Evolutionary conservation across 495 filamentous ascomycete species (phyloP), one percentile per base, ranked within the genome.

Genomic region (Neurospora hispaniola): DNA sequence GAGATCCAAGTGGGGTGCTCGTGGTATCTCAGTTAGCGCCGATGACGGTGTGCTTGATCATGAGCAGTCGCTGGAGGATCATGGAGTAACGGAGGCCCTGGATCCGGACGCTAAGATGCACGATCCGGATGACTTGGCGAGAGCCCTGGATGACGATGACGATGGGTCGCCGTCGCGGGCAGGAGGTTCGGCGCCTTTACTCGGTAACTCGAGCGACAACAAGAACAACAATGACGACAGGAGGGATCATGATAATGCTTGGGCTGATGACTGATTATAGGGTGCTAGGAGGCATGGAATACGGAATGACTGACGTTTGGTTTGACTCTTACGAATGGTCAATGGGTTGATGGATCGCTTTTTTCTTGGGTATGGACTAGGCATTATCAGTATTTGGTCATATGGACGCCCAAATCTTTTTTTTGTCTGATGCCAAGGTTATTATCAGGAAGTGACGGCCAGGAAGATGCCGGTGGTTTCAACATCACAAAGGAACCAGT

Each of bases 21-120:
- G 92, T 73, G 93, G 93, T 16, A 92, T 96, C 73, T 93, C 90
- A 5, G 89, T 96, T 38, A 90, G 89, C 43, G 93, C 93, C 8
- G 93, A 96, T 79, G 92, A 95, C 44, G 91, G 88, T 4, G 80
- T 92, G 35, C 83, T 89, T 20, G 86, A 89, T 62, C 80, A 84
- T 31, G 86, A 86, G 42, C 79, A 75, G 70, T 77, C 78, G 12
- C 74, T 76, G 27, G 74, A 77, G 12, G 80, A 84, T 39, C 79
- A 80, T 62, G 80, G 81, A 68, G 79, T 79, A 40, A 80, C 81
- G 41, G 80, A 80, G 4, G 73, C 16, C 14, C 81, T 84, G 46
- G 83, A 86, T 73, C 85, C 85, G 4, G 86, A 88, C 78, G 87
- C 87, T 4, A 85, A 82, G 79, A 86, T 89, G 86, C 81, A 80